Evolutionary conservation across 495 filamentous ascomycete species (phyloP).

Genomic region (Aspergillus olivimuriae): DNA sequence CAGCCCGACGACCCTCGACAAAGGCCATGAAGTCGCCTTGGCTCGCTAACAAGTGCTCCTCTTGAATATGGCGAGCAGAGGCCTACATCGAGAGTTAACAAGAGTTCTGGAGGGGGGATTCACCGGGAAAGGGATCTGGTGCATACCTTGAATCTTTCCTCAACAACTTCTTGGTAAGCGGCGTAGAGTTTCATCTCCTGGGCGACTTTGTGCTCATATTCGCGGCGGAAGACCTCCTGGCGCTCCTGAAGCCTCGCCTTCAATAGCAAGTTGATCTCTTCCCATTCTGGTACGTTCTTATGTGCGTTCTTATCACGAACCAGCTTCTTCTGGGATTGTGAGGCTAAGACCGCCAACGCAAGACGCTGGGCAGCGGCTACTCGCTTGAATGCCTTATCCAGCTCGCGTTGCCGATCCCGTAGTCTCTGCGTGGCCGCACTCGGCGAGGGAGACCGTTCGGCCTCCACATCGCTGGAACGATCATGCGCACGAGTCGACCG

Average conservation of each 20-base stretch:
- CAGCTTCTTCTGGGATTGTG: constrained; percentile 32
- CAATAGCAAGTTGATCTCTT: constrained; percentile 20
- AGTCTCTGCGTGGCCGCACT: constrained; percentile 29
- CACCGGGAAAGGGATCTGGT: constrained; percentile 1
- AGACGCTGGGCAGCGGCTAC: constrained; percentile 35
- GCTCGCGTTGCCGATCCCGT: constrained; percentile 34
- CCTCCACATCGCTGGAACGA: constrained; percentile 23
- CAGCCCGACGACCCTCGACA: constrained; percentile 32
- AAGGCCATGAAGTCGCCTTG: constrained; percentile 38
- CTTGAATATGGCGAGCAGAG: constrained; percentile 23
- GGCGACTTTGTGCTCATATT: constrained; percentile 25
- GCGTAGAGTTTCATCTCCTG: constrained; percentile 21
- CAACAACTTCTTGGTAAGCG: constrained; percentile 22
- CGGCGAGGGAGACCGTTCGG: constrained; percentile 32
- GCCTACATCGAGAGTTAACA: constrained; percentile 16
- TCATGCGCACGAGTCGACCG: constrained; percentile 17
- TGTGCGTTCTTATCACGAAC: constrained; percentile 37
- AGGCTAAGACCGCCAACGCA: constrained; percentile 32
- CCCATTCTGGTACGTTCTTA: constrained; percentile 35
- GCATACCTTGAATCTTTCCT: constrained; percentile 25
- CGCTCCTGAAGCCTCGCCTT: constrained; percentile 11
- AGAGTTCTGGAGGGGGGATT: too few species aligned
- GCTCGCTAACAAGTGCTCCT: constrained; percentile 32
- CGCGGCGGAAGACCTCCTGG: constrained; percentile 14
- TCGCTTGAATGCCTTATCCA: constrained; percentile 38